Conservation (phyloP, 805 yeast species). For the Ogataea zsoltii region DNA sequence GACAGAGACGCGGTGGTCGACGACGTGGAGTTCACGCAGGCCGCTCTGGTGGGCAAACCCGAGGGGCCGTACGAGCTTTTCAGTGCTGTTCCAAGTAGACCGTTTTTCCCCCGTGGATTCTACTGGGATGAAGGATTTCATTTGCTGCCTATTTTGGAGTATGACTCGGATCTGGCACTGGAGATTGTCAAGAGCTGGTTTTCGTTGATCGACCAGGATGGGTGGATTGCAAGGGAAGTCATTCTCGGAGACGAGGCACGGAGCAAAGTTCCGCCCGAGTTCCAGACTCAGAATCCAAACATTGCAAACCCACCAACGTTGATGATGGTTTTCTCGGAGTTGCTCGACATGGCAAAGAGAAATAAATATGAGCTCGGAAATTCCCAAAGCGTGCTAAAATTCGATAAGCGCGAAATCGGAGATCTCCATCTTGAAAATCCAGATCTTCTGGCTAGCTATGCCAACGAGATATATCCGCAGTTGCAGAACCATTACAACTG, state of each 20-base stretch:
- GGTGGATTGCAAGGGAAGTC: constrained; percentile 97
- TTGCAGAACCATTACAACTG: constrained; percentile 77
- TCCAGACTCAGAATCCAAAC: constrained; percentile 81
- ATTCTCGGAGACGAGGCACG: constrained; percentile 91
- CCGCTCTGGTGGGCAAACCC: constrained; percentile 46
- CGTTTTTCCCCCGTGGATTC: constrained; percentile 94
- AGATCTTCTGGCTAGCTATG: constrained; percentile 57
- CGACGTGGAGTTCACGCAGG: constrained; percentile 65
- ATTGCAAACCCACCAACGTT: constrained; percentile 96
- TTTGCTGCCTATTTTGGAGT: constrained; percentile 74
- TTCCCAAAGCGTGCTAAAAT: constrained; percentile 21
- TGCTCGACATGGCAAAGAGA: constrained; percentile 47
- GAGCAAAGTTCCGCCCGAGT: constrained; percentile 79
- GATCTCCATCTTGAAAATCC: constrained; percentile 58
- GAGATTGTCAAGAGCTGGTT: constrained; percentile 90
- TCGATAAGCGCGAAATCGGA: constrained; percentile 40
- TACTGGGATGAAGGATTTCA: constrained; percentile 99
- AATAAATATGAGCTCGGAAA: constrained; percentile 21
- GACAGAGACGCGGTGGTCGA: constrained; percentile 70
- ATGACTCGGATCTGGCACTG: constrained; percentile 78
- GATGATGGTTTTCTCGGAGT: constrained; percentile 66
- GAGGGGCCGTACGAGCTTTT: constrained; percentile 82
- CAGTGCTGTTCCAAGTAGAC: constrained; percentile 86
- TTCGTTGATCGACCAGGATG: constrained; percentile 77
- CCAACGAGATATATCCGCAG: constrained; percentile 70